These are phyloP conservation scores for Cyclocybe cylindracea DNA, from an alignment of 768 basidiomycete species.

Conservation along the genomic window DNA sequence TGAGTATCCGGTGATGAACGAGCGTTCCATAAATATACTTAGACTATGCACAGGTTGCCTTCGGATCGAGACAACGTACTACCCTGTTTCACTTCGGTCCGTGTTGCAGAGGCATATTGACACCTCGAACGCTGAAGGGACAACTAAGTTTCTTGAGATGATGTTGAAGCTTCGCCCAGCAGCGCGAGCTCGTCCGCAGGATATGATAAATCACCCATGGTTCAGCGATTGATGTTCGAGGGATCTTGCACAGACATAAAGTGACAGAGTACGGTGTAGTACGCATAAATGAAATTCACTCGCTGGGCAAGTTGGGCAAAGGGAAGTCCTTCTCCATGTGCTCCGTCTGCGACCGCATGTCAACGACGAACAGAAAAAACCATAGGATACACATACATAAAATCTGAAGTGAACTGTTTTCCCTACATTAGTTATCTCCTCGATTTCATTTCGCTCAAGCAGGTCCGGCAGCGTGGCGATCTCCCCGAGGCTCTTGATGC, in stretches of 20 bases:
- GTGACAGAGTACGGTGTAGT: background rate
- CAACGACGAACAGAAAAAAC: background rate
- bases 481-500: conserved; percentile 30
- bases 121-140: conserved; percentile 9
- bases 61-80: conserved; percentile 24
- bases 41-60: conserved; percentile 13
- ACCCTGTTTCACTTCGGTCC: conserved; percentile 18
- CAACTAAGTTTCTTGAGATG: conserved; percentile 16
- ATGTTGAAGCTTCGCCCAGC: conserved; percentile 19
- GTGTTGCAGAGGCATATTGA: conserved; percentile 17
- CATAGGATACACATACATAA: conserved; percentile 26
- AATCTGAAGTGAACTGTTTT: conserved; percentile 34
- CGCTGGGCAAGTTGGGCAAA: conserved; percentile 28
- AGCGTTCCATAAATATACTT: background rate
- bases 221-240: conserved; percentile 6
- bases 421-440: conserved; percentile 35
- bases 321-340: conserved; percentile 39
- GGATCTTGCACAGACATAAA: background rate
- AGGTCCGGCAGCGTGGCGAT: conserved; percentile 29
- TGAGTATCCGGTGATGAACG: conserved; percentile 1
- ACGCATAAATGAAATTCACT: conserved; percentile 4
- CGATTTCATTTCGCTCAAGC: conserved; percentile 28
- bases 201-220: conserved; percentile 24
- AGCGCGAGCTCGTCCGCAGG: conserved; percentile 13
- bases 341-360: conserved; percentile 22